Percentiles rank a stretch among this genome's conserved stretches.
Conservation (phyloP, 1,284 basidiomycete genomes). For the Cryptococcus sp. region DNA sequence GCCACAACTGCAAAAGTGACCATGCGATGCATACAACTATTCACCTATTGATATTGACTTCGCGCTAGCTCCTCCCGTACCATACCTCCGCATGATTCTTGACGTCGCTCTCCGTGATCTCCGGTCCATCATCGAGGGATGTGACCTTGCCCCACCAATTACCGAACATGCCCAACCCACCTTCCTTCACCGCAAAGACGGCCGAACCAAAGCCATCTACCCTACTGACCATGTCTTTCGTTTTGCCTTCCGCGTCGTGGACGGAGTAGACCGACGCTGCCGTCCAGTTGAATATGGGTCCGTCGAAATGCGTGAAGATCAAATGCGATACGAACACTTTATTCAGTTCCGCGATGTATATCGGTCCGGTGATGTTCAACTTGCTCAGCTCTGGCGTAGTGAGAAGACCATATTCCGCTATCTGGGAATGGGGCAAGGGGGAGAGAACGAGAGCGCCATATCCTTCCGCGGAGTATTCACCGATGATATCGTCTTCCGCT, state of each 20-base stretch:
- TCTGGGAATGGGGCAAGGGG: background rate
- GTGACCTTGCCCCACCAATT: slow-evolving; percentile 27
- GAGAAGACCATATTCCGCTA: no score
- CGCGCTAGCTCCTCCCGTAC: slow-evolving; percentile 11
- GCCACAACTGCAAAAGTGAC: no score
- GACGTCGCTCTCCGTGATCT: slow-evolving; percentile 10
- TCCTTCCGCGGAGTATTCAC: slow-evolving; percentile 21
- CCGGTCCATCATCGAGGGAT: slow-evolving; percentile 8
- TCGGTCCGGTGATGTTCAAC: slow-evolving; percentile 2
- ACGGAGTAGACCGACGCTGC: background rate
- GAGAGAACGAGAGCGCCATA: slow-evolving; percentile 18
- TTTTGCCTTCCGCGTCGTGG: background rate
- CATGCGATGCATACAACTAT: no score
- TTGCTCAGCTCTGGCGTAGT: no score
- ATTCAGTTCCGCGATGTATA: slow-evolving; percentile 14
- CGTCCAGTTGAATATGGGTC: slow-evolving; percentile 20
- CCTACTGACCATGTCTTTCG: no score
- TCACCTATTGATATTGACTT: no score
- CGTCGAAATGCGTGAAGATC: slow-evolving; percentile 30
- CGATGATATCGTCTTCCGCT: slow-evolving; percentile 5
- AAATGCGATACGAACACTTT: slow-evolving; percentile 26
- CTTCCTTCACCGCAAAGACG: slow-evolving; percentile 7
- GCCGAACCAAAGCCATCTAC: slow-evolving; percentile 6
- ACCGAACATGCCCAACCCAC: slow-evolving; percentile 28
- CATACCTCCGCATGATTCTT: slow-evolving; percentile 31